Percentiles rank a stretch among this genome's conserved stretches.
Evolutionary conservation across 1,284 basidiomycete genomes (phyloP).

Genomic region (Rhodotorula glutinis): DNA sequence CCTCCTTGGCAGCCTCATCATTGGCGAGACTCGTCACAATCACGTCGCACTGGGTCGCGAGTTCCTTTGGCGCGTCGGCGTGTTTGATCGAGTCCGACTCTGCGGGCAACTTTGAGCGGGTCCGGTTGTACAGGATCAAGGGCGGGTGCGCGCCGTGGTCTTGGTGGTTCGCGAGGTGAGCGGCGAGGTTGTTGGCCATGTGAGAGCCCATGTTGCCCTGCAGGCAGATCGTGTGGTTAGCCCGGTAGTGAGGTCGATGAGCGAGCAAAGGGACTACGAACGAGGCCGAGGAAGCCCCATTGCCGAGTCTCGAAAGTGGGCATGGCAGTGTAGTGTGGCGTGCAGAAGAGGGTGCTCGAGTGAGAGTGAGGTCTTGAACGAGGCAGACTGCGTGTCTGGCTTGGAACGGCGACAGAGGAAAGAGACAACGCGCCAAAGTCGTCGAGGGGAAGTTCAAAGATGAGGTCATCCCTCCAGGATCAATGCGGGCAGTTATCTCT

Average conservation of each 20-base stretch:
- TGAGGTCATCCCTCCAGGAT: no score
- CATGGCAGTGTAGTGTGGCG: neutral
- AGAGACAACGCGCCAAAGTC: no score
- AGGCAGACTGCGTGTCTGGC: no score
- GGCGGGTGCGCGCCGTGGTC: conserved; percentile 34
- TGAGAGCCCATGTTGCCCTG: conserved; percentile 59
- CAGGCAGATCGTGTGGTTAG: no score
- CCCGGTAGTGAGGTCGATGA: no score
- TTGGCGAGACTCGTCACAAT: conserved; percentile 72
- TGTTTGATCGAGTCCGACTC: conserved; percentile 57
- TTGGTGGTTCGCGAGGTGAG: conserved; percentile 57
- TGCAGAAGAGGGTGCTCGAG: neutral
- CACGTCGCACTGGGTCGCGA: conserved; percentile 69
- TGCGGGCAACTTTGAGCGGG: conserved; percentile 59
- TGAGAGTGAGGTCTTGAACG: neutral
- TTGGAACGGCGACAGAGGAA: no score
- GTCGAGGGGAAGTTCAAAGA: no score
- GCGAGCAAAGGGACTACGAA: conserved; percentile 1
- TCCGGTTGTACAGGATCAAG: conserved; percentile 63
- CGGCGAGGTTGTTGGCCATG: conserved; percentile 74
- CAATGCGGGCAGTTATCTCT: no score
- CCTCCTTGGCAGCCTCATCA: conserved; percentile 68
- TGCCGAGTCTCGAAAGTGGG: neutral
- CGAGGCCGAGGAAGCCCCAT: conserved; percentile 36
- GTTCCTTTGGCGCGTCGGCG: conserved; percentile 58